phyloP scores from a whole-genome alignment of 2,329 filamentous ascomycete species.

The Neonectria hederae region DNA sequence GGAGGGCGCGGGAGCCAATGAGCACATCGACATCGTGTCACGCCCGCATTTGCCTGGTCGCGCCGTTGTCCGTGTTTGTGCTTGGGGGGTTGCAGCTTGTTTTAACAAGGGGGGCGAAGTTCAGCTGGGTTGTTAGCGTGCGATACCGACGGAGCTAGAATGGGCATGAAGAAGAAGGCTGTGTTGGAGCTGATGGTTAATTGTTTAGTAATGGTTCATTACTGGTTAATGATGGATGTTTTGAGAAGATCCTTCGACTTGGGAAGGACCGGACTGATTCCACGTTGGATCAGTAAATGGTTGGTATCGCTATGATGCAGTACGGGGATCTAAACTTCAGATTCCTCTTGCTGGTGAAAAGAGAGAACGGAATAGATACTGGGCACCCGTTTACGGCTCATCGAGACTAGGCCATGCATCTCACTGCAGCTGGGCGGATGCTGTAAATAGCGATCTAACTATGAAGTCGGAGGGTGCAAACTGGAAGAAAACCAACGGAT shows the following conservation, averaged over 20 bases:
- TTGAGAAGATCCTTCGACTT: not conserved
- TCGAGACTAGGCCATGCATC: no score
- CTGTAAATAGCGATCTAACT: not conserved
- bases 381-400: not conserved
- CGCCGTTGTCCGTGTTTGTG: not conserved
- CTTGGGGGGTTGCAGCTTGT: constrained; percentile 23
- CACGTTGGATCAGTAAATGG: not conserved
- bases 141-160: constrained; percentile 3
- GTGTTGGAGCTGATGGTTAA: not conserved
- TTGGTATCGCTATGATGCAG: no score
- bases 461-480: not conserved
- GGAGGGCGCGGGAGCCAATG: constrained; percentile 30
- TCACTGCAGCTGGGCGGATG: not conserved
- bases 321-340: not conserved
- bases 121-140: constrained; percentile 13
- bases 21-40: constrained; percentile 27
- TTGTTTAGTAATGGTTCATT: not conserved
- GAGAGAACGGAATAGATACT: no score
- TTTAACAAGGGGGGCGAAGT: constrained; percentile 30
- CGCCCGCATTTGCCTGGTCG: constrained; percentile 33
- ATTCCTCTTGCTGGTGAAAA: not conserved
- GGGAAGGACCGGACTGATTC: not conserved
- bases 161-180: not conserved
- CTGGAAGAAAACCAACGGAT: not conserved
- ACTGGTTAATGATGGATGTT: not conserved